Evolutionary conservation across 345 rosid species (phyloP).

Genomic region (Salix exigua): DNA sequence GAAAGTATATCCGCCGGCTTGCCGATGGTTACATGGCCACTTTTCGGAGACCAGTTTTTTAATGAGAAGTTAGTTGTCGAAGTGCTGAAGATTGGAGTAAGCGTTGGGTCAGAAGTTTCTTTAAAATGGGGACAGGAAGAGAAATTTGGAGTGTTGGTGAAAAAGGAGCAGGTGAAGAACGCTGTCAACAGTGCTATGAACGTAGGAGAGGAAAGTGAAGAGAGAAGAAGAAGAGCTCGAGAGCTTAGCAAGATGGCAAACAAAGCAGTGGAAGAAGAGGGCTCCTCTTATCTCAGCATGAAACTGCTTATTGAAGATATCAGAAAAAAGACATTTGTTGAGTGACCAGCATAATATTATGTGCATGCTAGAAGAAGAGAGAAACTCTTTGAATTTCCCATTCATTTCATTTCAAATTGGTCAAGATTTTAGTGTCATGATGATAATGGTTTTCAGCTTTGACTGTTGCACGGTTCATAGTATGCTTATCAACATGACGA

Average conservation of each 20-base stretch:
- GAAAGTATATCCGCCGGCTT: constrained; percentile 1
- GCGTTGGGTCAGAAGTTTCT: background rate
- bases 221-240: constrained; percentile 5
- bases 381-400: no score
- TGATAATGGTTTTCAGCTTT: no score
- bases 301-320: constrained; percentile 2
- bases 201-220: constrained; percentile 9
- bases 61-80: constrained; percentile 15
- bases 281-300: constrained; percentile 1
- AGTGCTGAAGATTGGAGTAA: constrained; percentile 10
- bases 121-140: constrained; percentile 16
- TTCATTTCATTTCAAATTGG: no score
- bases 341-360: no score
- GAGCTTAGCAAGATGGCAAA: constrained; percentile 9
- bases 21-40: constrained; percentile 16
- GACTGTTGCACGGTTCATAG: no score
- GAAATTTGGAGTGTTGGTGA: constrained; percentile 9
- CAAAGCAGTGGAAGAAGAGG: constrained; percentile 5
- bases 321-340: background rate
- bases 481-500: no score
- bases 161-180: constrained; percentile 4
- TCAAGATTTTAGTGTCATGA: no score
- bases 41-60: constrained; percentile 13
- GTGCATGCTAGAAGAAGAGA: no score
- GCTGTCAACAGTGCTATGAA: constrained; percentile 1